These are phyloP conservation scores for Penicillium polonicum DNA, from an alignment of 2,329 filamentous ascomycete species.

Conservation along the genomic window DNA sequence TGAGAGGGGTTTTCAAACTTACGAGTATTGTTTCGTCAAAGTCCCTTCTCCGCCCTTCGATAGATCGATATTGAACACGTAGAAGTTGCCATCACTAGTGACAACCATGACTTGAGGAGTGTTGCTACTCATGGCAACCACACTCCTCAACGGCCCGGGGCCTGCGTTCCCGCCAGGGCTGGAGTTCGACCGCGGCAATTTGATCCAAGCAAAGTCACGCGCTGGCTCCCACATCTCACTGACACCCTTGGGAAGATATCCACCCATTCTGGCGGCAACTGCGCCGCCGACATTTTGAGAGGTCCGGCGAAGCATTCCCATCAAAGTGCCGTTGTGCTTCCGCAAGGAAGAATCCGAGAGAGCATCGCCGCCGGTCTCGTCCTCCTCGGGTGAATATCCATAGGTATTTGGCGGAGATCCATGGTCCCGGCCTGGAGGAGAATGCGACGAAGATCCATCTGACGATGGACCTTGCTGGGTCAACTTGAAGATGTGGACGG, in stretches of 20 bases:
- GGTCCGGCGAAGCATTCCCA: conserved; percentile 87
- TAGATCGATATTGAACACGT: conserved; percentile 92
- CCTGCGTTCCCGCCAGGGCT: conserved; percentile 38
- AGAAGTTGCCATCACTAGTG: conserved; percentile 92
- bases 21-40: conserved; percentile 90
- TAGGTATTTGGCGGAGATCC: conserved; percentile 28
- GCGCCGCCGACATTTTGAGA: conserved; percentile 90
- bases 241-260: conserved; percentile 88
- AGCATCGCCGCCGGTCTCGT: conserved; percentile 32
- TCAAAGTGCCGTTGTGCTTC: conserved; percentile 71
- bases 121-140: conserved; percentile 96
- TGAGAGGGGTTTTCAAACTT: conserved; percentile 45
- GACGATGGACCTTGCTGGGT: conserved; percentile 40
- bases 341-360: conserved; percentile 39
- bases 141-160: conserved; percentile 69
- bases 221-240: conserved; percentile 97
- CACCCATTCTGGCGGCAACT: conserved; percentile 83
- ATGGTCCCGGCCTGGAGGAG: conserved; percentile 27
- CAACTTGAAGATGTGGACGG: conserved; percentile 92
- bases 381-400: conserved; percentile 30
- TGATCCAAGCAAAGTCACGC: conserved; percentile 95
- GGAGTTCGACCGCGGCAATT: conserved; percentile 68
- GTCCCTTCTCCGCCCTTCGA: conserved; percentile 91
- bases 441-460: conserved; percentile 30
- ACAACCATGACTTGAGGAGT: conserved; percentile 97